These are phyloP conservation scores for Ceratobasidium sp. DNA, from an alignment of 1,284 basidiomycete species.

Conservation along the genomic window DNA sequence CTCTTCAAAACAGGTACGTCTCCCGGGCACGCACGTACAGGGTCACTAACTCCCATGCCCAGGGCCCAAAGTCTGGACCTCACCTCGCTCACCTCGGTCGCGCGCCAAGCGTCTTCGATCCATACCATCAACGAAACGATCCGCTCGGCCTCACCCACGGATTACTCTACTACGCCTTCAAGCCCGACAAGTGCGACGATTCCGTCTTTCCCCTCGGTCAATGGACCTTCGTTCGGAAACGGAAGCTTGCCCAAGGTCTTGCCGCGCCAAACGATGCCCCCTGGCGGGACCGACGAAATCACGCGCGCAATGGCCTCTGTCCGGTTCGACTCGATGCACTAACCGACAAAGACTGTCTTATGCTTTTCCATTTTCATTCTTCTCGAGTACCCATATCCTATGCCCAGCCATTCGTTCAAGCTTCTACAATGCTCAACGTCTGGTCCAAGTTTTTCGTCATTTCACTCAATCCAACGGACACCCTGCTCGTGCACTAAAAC, in stretches of 20 bases:
- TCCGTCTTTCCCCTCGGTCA: conserved; percentile 79
- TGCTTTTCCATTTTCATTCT: not conserved
- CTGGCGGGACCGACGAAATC: conserved; percentile 38
- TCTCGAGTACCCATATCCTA: not conserved
- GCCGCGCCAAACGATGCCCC: conserved; percentile 30
- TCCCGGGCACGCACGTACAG: conserved; percentile 43
- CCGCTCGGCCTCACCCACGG: conserved; percentile 40
- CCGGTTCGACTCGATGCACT: conserved; percentile 40
- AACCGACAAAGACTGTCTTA: not conserved
- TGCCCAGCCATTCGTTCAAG: conserved; percentile 11
- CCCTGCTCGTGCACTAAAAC: conserved; percentile 35
- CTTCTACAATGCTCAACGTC: not conserved
- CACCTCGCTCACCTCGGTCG: conserved; percentile 46
- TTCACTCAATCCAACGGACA: conserved; percentile 31
- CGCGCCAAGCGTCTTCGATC: conserved; percentile 29
- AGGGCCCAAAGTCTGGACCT: conserved; percentile 53
- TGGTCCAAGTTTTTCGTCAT: conserved; percentile 23
- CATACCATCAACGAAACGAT: conserved; percentile 36
- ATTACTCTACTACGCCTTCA: conserved; percentile 50
- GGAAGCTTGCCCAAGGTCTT: conserved; percentile 29
- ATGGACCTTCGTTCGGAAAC: conserved; percentile 36
- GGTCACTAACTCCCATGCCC: conserved; percentile 43
- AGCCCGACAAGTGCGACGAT: conserved; percentile 75
- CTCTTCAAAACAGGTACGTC: conserved; percentile 61
- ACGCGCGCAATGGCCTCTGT: conserved; percentile 40